Base-by-base conservation (phyloP, 768 basidiomycete species). In the Serendipita sp. region DNA sequence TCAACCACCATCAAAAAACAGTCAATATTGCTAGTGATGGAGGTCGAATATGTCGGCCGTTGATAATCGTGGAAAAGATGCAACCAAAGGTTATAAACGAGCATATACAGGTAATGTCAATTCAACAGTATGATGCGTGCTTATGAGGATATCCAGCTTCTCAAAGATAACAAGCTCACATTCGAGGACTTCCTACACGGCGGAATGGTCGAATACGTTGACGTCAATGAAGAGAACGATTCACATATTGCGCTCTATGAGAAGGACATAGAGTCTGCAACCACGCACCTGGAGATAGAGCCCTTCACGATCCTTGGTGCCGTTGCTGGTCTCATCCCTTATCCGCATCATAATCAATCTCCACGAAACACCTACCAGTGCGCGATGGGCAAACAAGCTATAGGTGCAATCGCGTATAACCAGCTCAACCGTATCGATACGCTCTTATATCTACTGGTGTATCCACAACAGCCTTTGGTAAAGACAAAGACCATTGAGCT, bases 321-420 rank as follows among this genome's bases (percentile, higher is more conserved):
- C 41, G 96, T 99, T 53, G 96, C 96, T 3, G 96, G 96, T 50
- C 82, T 99, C 28, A 99, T 99, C 70, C 96, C 96, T 13, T 99
- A 99, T 71, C 96, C 96, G 1, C 96, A 99, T 71, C 96, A 99
- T 72, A 99, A 99, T 70, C 96, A 99, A 70, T 98, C 96, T 3
- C 96, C 96, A 2, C 87, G 96, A 62, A 99, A 99, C 70, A 99
- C 96, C 9, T 99, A 99, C 71, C 95, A 99, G 76, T 98, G 95
- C 48, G 95, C 95, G 61, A 99, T 99, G 95, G 96, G 96, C 62
- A 99, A 99, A 76, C 96, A 99, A 77, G 95, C 96, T 1, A 99
- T 99, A 66, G 96, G 96, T 22, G 94, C 94, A 13, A 99, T 99
- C 65, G 95, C 86, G 0, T 96, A 94, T 74, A 99, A 98, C 72